A percentile compares a stretch with the other conserved stretches of the same genome.
Conservation (phyloP, 2,329 filamentous ascomycete genomes). For the Verticillium longisporum region DNA sequence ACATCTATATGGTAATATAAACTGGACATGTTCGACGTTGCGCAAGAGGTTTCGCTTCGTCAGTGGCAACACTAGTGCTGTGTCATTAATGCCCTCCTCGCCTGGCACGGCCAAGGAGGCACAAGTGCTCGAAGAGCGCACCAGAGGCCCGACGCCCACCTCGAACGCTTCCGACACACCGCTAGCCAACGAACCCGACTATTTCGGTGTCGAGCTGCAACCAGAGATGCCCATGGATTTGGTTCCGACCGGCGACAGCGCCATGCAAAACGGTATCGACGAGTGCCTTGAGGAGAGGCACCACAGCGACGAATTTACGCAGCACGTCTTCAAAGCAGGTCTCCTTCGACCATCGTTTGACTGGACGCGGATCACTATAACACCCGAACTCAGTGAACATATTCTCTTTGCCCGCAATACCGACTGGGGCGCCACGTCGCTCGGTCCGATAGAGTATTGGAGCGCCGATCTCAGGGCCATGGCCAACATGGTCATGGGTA, state of each 20-base stretch:
- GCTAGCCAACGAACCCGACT: conserved; percentile 29
- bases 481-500: conserved; percentile 77
- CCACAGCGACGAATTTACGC: conserved; percentile 35
- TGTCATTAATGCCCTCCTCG: conserved; percentile 19
- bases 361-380: conserved; percentile 68
- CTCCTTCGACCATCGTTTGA: conserved; percentile 57
- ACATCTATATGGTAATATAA: conserved; percentile 55
- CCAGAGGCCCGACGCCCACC: conserved; percentile 26
- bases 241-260: conserved; percentile 9
- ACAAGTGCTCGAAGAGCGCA: conserved; percentile 24
- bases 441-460: conserved; percentile 74
- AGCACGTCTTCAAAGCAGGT: conserved; percentile 29
- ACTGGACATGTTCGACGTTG: conserved; percentile 66
- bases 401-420: conserved; percentile 65
- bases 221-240: conserved; percentile 5
- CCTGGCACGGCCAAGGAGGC: conserved; percentile 31
- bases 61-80: conserved; percentile 42
- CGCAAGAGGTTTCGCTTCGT: conserved; percentile 63
- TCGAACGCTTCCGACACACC: conserved; percentile 22
- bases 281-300: conserved; percentile 16
- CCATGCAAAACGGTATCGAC: conserved; percentile 16
- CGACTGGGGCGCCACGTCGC: conserved; percentile 66
- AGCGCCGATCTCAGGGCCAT: conserved; percentile 64
- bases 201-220: conserved; percentile 29
- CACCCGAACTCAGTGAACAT: conserved; percentile 58